phyloP scores from a whole-genome alignment of 2,329 filamentous ascomycete species.

The Colletotrichum gigasporum region DNA sequence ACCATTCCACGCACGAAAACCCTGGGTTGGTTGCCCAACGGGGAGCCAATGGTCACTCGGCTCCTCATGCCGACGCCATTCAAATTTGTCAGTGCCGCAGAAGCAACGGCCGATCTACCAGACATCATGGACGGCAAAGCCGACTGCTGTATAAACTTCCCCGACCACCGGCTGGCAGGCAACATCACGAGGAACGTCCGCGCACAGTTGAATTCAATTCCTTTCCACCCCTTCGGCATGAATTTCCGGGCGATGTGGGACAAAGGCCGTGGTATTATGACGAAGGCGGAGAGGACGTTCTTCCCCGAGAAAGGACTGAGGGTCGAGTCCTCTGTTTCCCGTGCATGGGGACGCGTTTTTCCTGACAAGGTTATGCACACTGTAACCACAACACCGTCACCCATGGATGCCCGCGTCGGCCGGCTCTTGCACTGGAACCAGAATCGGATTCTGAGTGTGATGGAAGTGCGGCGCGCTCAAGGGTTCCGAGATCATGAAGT shows the following conservation, averaged over 20 bases:
- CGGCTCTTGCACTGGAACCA: constrained; percentile 72
- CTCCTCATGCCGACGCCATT: constrained; percentile 67
- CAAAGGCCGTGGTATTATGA: constrained; percentile 48
- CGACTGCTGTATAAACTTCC: constrained; percentile 69
- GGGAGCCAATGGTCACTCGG: constrained; percentile 66
- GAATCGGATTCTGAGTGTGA: constrained; percentile 67
- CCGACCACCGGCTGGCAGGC: constrained; percentile 71
- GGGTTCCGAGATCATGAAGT: constrained; percentile 77
- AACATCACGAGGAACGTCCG: constrained; percentile 51
- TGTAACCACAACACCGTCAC: constrained; percentile 63
- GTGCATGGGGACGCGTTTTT: constrained; percentile 62
- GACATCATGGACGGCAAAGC: constrained; percentile 68
- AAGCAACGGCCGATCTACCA: constrained; percentile 70
- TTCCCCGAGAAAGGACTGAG: constrained; percentile 45
- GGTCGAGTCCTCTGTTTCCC: constrained; percentile 36
- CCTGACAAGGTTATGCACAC: constrained; percentile 68
- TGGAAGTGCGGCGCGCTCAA: constrained; percentile 76
- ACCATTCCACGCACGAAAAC: constrained; percentile 36
- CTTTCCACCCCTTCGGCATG: constrained; percentile 65
- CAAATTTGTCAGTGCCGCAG: constrained; percentile 58
- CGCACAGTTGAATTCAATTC: constrained; percentile 65
- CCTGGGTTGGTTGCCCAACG: constrained; percentile 69
- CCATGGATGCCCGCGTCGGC: constrained; percentile 65
- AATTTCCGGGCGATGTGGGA: constrained; percentile 58
- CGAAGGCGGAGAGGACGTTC: constrained; percentile 45